Evolutionary conservation across 495 filamentous ascomycete species (phyloP).

Genomic region (Annulohypoxylon stygium): DNA sequence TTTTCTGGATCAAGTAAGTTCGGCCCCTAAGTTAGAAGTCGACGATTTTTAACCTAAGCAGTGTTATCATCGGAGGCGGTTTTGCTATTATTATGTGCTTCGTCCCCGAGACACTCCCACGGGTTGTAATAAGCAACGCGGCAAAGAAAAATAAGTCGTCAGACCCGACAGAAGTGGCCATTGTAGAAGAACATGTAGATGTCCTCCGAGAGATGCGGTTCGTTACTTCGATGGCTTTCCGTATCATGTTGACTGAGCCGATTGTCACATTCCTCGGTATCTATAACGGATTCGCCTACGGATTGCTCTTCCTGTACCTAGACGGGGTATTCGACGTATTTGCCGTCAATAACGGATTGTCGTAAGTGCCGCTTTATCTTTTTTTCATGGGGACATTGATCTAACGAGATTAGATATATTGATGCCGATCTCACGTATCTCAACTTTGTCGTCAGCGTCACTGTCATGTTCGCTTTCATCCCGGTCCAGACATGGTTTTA

Average conservation of each 20-base stretch:
- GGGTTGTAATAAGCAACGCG: slow-evolving; percentile 51
- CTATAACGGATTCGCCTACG: slow-evolving; percentile 56
- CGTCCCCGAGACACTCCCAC: slow-evolving; percentile 55
- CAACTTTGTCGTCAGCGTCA: slow-evolving; percentile 55
- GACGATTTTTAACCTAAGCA: slow-evolving; percentile 22
- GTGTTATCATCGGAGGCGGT: slow-evolving; percentile 50
- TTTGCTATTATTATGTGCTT: slow-evolving; percentile 51
- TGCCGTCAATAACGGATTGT: slow-evolving; percentile 54
- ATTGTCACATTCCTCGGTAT: slow-evolving; percentile 54
- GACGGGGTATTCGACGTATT: slow-evolving; percentile 58
- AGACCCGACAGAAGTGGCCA: slow-evolving; percentile 39
- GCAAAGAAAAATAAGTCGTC: slow-evolving; percentile 41
- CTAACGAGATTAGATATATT: slow-evolving; percentile 47
- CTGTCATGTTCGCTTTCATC: slow-evolving; percentile 54
- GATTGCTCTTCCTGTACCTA: slow-evolving; percentile 54
- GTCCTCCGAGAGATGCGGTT: slow-evolving; percentile 54
- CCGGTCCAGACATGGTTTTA: slow-evolving; percentile 57
- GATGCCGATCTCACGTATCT: slow-evolving; percentile 56
- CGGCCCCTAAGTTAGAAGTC: too few species aligned
- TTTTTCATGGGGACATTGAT: background rate
- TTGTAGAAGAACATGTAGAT: slow-evolving; percentile 48
- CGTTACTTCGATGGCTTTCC: slow-evolving; percentile 55
- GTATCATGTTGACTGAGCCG: slow-evolving; percentile 56
- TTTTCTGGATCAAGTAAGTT: slow-evolving; percentile 55
- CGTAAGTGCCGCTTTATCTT: slow-evolving; percentile 39